Evolutionary conservation across 2,329 filamentous ascomycete species (phyloP).

Genomic region (Scleromitrula shiraiana): DNA sequence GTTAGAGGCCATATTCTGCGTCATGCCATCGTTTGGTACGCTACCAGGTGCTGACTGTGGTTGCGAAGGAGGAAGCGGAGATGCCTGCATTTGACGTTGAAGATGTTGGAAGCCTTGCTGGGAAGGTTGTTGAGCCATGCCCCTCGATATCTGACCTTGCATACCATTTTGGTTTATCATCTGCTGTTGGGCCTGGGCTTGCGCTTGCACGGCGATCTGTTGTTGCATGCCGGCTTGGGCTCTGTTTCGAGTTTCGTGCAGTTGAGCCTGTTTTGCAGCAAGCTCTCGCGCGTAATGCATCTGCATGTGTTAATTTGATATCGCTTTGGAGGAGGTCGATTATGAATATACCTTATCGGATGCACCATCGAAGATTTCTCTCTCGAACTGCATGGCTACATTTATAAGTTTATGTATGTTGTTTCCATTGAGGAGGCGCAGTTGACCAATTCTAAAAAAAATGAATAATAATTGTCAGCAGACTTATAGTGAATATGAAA

Average conservation of each 20-base stretch:
- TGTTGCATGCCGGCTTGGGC: slow-evolving; percentile 34
- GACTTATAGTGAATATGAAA: too few relatives aligned
- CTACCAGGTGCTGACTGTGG: slow-evolving; percentile 25
- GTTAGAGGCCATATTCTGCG: slow-evolving; percentile 25
- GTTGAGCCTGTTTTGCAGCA: slow-evolving; percentile 22
- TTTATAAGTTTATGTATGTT: slow-evolving; percentile 26
- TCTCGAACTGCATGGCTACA: slow-evolving; percentile 26
- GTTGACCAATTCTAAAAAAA: slow-evolving; percentile 21
- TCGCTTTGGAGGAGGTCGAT: too few relatives aligned
- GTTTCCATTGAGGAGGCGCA: slow-evolving; percentile 21
- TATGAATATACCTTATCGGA: slow-evolving; percentile 24
- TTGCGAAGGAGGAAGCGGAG: slow-evolving; percentile 42
- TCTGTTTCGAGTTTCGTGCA: slow-evolving; percentile 23
- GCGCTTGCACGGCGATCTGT: slow-evolving; percentile 35
- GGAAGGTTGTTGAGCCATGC: slow-evolving; percentile 37
- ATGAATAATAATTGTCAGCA: slow-evolving; percentile 1
- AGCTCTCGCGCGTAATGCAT: slow-evolving; percentile 23
- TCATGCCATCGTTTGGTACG: slow-evolving; percentile 26
- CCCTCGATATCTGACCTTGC: slow-evolving; percentile 44
- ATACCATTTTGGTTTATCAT: slow-evolving; percentile 42
- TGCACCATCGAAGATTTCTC: slow-evolving; percentile 25
- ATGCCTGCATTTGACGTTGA: slow-evolving; percentile 50
- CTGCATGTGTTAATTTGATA: slow-evolving; percentile 19
- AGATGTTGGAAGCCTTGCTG: slow-evolving; percentile 51
- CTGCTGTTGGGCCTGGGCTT: slow-evolving; percentile 38